Evolutionary conservation across 1,284 basidiomycete species (phyloP), one percentile per base, ranked within the genome.

Genomic region (Polyporus tsugae): DNA sequence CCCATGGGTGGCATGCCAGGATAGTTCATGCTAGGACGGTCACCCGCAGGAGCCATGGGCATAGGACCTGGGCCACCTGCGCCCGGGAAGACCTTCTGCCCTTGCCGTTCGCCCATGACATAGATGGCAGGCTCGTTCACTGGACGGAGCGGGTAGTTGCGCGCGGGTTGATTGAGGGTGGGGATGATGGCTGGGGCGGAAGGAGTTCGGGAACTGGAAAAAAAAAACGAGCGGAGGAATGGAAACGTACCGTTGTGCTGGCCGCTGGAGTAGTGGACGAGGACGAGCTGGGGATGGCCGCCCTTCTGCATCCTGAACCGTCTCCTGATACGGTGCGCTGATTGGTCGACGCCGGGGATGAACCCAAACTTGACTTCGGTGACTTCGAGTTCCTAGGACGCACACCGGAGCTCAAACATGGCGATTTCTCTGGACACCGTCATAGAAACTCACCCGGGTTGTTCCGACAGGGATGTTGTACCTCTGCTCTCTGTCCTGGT

Each of bases 261-360:
- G 4, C 90, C 90, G 72, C 89, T 85, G 39, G 86, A 82, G 76
- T 94, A 95, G 74, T 94, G 92, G 0, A 93, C 85, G 17, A 94
- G 85, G 29, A 88, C 83, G 22, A 94, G 84, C 65, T 88, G 86
- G 0, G 89, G 85, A 72, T 92, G 87, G 0, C 91, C 91, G 25
- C 91, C 91, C 76, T 91, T 92, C 59, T 81, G 69, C 41, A 95
- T 82, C 42, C 93, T 89, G 76, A 87, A 95, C 6, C 91, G 86
- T 60, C 91, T 81, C 60, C 93, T 85, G 35, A 89, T 77, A 39
- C 92, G 88, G 77, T 84, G 90, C 29, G 92, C 92, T 66, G 77
- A 79, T 9, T 80, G 78, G 71, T 94, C 91, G 63, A 83, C 81
- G 53, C 84, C 85, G 11, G 93, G 93, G n/a, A 92, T 79, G 78